Evolutionary conservation across 768 basidiomycete genomes (phyloP).

Genomic region (Strobilomyces echinocephalus): DNA sequence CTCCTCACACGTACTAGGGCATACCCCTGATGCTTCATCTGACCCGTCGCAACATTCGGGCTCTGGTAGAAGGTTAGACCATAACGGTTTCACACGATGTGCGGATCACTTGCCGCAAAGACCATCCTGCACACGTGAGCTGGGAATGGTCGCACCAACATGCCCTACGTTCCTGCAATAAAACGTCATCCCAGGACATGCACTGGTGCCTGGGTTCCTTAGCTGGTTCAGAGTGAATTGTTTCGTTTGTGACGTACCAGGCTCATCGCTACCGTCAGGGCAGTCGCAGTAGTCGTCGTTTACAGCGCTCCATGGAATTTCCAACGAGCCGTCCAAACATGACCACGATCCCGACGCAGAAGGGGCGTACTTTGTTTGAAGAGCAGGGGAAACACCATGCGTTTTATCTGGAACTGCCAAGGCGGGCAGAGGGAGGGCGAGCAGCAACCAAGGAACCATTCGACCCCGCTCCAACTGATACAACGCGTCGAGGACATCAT

Average conservation of each 20-base stretch:
- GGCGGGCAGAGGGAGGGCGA: constrained; percentile 38
- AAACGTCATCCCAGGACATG: constrained; percentile 72
- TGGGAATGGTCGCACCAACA: constrained; percentile 71
- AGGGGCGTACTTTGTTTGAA: constrained; percentile 54
- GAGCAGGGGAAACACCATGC: constrained; percentile 52
- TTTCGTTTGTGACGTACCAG: constrained; percentile 46
- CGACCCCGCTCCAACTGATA: background rate
- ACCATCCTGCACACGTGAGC: constrained; percentile 86
- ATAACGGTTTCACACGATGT: background rate
- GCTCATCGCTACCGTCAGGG: constrained; percentile 91
- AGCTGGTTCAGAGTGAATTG: constrained; percentile 5
- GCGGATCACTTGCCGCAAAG: constrained; percentile 68
- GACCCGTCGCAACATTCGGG: constrained; percentile 93
- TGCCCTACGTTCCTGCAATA: constrained; percentile 88
- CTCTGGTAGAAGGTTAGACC: constrained; percentile 46
- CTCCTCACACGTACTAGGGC: constrained; percentile 71
- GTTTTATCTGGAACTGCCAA: constrained; percentile 45
- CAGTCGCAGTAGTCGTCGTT: constrained; percentile 98
- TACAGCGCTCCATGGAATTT: constrained; percentile 74
- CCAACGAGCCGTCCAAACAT: constrained; percentile 76
- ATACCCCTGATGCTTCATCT: constrained; percentile 80
- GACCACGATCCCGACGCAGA: constrained; percentile 54
- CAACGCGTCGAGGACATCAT: background rate
- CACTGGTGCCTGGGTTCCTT: constrained; percentile 63
- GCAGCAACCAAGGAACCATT: constrained; percentile 49